Evolutionary conservation across 768 basidiomycete genomes (phyloP).

Genomic region (Agaricus blazei): DNA sequence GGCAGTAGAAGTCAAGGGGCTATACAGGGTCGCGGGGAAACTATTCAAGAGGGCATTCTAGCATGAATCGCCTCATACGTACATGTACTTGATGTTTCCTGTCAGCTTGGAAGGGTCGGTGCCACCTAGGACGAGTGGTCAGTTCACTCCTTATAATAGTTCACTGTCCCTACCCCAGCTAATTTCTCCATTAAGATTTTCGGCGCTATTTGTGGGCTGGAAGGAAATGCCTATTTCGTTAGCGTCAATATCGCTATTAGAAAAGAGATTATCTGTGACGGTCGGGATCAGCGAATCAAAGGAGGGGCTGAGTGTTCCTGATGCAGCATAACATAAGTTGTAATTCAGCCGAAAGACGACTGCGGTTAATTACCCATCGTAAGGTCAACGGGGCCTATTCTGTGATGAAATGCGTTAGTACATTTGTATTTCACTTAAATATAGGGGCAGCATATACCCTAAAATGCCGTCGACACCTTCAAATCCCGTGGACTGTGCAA

Average conservation of each 20-base stretch:
- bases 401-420: slow-evolving; percentile 15
- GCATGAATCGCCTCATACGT: neutral
- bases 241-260: slow-evolving; percentile 30
- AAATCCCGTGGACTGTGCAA: slow-evolving; percentile 34
- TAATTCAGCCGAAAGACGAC: neutral
- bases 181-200: slow-evolving; percentile 43
- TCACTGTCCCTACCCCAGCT: slow-evolving; percentile 37
- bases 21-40: slow-evolving; percentile 12
- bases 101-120: slow-evolving; percentile 39
- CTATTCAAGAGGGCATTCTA: neutral
- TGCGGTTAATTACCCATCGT: slow-evolving; percentile 32
- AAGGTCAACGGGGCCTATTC: slow-evolving; percentile 56
- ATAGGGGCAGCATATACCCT: slow-evolving; percentile 35
- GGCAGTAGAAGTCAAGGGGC: slow-evolving; percentile 40
- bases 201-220: slow-evolving; percentile 34
- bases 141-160: neutral
- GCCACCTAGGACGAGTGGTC: slow-evolving; percentile 28
- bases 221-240: slow-evolving; percentile 48
- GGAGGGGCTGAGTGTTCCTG: slow-evolving; percentile 29
- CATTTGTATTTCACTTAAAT: neutral
- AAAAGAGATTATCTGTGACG: slow-evolving; percentile 53
- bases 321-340: neutral
- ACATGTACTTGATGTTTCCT: slow-evolving; percentile 38
- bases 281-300: slow-evolving; percentile 37
- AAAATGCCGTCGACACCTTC: slow-evolving; percentile 57